Evolutionary conservation across 345 rosid genomes (phyloP), one percentile per base, ranked within the genome.

Genomic region (Populus nigra): DNA sequence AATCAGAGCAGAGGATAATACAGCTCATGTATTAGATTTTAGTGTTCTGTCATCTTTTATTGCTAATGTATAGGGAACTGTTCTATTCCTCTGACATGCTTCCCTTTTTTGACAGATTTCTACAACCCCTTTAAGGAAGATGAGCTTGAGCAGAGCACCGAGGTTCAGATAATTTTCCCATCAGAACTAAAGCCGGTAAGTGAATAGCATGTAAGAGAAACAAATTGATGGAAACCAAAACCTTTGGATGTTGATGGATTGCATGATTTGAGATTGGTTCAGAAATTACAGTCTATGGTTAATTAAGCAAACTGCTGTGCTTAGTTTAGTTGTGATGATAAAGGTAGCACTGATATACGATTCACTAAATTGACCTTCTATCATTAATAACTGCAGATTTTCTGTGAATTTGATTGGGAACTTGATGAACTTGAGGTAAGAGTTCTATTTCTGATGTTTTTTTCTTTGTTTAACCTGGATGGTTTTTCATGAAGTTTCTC

Each of bases 351-450:
- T 53, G 15, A n/a, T 68, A 57, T 5, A 25, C 16, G 39, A 23
- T 41, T 39, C 57, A 62, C 13, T 65, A 63, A 27, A 31, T 65
- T 87, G 76, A 85, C 61, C 53, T 43, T 75, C n/a, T 62, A 41
- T 45, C 43, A 55, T 84, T 73, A 68, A 35, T 67, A 35, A 77
- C 69, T 91, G 88, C 92, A 96, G 99, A 88, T 94, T 79, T 84
- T 96, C 17, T 90, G 98, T 74, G 97, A 92, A 76, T 96, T 90
- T 81, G 99, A 96, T 86, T 96, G 99, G 99, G 94, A 88, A 73
- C 25, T 91, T 33, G 99, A 96, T 66, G 94, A 92, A 69, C 84
- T 91, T 78, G 91, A 96, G 91, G 99, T 96, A 83, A 73, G 81
- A 47, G 75, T 72, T 81, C 23, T 36, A 72, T 77, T 72, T 69